Evolutionary conservation across 805 yeast genomes (phyloP).

Genomic region (Novakomyces olei): DNA sequence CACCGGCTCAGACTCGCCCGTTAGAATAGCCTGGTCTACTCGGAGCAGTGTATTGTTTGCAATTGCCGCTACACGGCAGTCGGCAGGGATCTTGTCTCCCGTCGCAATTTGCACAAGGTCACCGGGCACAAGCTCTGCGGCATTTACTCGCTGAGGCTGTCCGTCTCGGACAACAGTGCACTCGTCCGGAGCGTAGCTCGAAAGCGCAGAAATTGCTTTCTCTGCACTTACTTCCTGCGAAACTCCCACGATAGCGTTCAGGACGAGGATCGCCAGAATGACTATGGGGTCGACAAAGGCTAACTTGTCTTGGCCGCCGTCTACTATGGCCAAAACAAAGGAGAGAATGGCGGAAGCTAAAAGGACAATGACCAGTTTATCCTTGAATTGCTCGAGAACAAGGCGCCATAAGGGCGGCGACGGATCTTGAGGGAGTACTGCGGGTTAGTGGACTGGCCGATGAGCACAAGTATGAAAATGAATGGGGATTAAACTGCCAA

Average conservation of each 20-base stretch:
- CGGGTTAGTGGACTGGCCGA: too few species aligned
- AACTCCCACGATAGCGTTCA: conserved; percentile 29
- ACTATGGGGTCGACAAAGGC: conserved; percentile 21
- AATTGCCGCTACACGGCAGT: conserved; percentile 18
- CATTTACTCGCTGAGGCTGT: conserved; percentile 20
- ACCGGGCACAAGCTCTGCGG: conserved; percentile 22
- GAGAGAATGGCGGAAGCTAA: too few species aligned
- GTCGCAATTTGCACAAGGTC: conserved; percentile 21
- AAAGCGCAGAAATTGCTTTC: conserved; percentile 27
- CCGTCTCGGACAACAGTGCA: conserved; percentile 27
- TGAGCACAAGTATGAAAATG: too few species aligned
- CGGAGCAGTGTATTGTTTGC: conserved; percentile 18
- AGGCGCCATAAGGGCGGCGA: too few species aligned
- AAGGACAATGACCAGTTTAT: too few species aligned
- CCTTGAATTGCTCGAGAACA: too few species aligned
- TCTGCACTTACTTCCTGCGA: conserved; percentile 31
- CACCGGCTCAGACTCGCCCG: conserved; percentile 19
- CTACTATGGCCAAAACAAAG: conserved; percentile 15
- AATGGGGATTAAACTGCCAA: too few species aligned
- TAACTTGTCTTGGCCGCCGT: conserved; percentile 16
- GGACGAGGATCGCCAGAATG: conserved; percentile 23
- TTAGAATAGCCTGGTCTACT: conserved; percentile 23
- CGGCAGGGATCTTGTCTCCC: conserved; percentile 26
- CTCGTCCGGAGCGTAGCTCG: conserved; percentile 26
- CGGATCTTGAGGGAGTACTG: too few species aligned